Evolutionary conservation across 2,329 filamentous ascomycete genomes (phyloP).

Genomic region (Neopestalotiopsis sp.): DNA sequence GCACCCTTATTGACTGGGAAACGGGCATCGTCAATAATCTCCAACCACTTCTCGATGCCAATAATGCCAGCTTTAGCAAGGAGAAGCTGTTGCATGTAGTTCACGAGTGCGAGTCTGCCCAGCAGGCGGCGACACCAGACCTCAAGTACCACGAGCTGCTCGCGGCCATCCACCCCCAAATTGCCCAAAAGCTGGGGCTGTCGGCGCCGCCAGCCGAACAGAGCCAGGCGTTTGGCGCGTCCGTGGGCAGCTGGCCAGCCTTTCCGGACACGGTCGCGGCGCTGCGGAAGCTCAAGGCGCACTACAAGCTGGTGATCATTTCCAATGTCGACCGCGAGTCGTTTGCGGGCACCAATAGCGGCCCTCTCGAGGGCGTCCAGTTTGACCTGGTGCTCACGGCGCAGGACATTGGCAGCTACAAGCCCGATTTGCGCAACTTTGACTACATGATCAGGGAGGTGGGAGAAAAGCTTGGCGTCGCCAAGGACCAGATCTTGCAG

Average conservation of each 20-base stretch:
- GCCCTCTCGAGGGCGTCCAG: slow-evolving; percentile 52
- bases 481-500: slow-evolving; percentile 56
- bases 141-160: slow-evolving; percentile 67
- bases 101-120: slow-evolving; percentile 42
- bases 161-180: slow-evolving; percentile 47
- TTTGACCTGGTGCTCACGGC: slow-evolving; percentile 72
- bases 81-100: slow-evolving; percentile 42
- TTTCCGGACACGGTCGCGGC: slow-evolving; percentile 64
- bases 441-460: slow-evolving; percentile 65
- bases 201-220: slow-evolving; percentile 39
- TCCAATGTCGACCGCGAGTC: slow-evolving; percentile 64
- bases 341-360: slow-evolving; percentile 50
- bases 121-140: slow-evolving; percentile 59
- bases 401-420: slow-evolving; percentile 74
- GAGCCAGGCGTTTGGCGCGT: slow-evolving; percentile 52
- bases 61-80: slow-evolving; percentile 39
- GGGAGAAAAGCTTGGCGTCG: slow-evolving; percentile 58
- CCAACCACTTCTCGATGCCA: slow-evolving; percentile 48
- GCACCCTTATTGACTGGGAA: slow-evolving; percentile 81
- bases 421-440: slow-evolving; percentile 71
- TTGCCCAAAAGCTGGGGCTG: slow-evolving; percentile 50
- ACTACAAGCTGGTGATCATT: slow-evolving; percentile 65
- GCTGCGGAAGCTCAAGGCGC: slow-evolving; percentile 51
- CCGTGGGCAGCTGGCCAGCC: slow-evolving; percentile 59
- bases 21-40: slow-evolving; percentile 64